Evolutionary conservation across 768 basidiomycete species (phyloP).

Genomic region (Hericium coralloides): DNA sequence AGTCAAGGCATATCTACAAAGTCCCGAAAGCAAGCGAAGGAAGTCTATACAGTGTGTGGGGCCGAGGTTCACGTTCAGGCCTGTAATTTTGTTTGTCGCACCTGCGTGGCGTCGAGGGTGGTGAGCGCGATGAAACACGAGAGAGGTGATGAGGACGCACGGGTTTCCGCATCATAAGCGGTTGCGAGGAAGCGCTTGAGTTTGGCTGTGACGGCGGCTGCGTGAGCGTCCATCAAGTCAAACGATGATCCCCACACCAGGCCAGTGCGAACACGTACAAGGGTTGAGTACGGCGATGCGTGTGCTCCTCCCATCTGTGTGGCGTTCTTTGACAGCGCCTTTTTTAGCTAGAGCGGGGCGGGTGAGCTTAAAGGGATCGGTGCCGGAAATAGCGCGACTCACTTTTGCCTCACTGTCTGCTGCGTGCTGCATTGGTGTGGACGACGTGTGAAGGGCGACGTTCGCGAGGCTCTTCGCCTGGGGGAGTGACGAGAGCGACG

Average conservation of each 20-base stretch:
- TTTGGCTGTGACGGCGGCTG: constrained; percentile 17
- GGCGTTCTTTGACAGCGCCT: constrained; percentile 42
- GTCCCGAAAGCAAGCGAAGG: constrained; percentile 9
- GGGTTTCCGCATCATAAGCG: constrained; percentile 27
- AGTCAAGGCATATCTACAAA: constrained; percentile 15
- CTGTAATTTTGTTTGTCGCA: neutral
- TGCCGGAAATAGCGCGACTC: constrained; percentile 7
- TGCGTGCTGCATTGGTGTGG: constrained; percentile 55
- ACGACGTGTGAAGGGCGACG: constrained; percentile 54
- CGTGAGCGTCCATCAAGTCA: constrained; percentile 5
- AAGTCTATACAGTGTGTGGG: neutral
- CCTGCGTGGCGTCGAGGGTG: constrained; percentile 6
- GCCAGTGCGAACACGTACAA: constrained; percentile 7
- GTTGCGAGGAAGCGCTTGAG: constrained; percentile 17
- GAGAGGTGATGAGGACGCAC: constrained; percentile 21
- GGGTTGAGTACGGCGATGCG: constrained; percentile 13
- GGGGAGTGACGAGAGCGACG: constrained; percentile 57
- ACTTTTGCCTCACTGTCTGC: constrained; percentile 76
- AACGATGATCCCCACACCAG: neutral
- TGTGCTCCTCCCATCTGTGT: constrained; percentile 24
- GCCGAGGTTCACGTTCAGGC: neutral
- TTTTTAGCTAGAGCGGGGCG: constrained; percentile 41
- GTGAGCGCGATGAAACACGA: constrained; percentile 5
- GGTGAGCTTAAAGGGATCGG: neutral
- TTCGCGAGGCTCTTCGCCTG: constrained; percentile 63